Evolutionary conservation across 2,329 filamentous ascomycete genomes (phyloP), one percentile per base, ranked within the genome.

Genomic region (Talaromyces albobiverticillius): DNA sequence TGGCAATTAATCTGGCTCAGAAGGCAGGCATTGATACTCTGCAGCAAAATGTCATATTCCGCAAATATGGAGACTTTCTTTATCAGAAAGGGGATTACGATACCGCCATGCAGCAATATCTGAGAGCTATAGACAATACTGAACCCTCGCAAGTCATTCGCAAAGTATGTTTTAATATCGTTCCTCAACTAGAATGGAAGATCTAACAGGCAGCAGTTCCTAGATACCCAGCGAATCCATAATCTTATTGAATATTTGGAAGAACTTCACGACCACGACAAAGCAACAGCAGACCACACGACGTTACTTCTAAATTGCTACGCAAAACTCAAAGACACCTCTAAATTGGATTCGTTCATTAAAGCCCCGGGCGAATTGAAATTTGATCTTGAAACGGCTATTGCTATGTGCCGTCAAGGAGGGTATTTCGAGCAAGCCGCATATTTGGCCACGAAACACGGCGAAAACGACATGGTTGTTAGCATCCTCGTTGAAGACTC

Each of bases 101-200:
- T 66, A 94, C 89, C 6, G 92, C 95, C n/a, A 99, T 99, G 95
- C 88, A 95, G 64, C 94, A 97, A 70, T 99, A 99, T 67, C 85
- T 99, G 58, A 88, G 90, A 62, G 93, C 95, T 0, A 96, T 99
- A 56, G 92, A 96, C 67, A 94, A 90, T 56, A 97, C 93, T 0
- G 93, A 97, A 64, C 93, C 93, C 6, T 96, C 93, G 1, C 93
- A 96, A 66, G 90, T 97, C 45, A 96, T 97, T 65, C 83, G 93
- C 63, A 96, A 96, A 77, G 88, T 89, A 64, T 18, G 34, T 40
- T 10, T 40, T 9, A 40, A 18, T 22, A 40, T 13, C 20, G 11
- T 40, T 20, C 11, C 11, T 13, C 16, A 26, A 18, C 42, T 29
- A 16, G 22, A 5, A 16, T n/a, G 6, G 13, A 10, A 23, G 31